These are phyloP conservation scores for Crucihimalaya himalaica DNA, from an alignment of 345 rosid genomes.

Conservation along the genomic window DNA sequence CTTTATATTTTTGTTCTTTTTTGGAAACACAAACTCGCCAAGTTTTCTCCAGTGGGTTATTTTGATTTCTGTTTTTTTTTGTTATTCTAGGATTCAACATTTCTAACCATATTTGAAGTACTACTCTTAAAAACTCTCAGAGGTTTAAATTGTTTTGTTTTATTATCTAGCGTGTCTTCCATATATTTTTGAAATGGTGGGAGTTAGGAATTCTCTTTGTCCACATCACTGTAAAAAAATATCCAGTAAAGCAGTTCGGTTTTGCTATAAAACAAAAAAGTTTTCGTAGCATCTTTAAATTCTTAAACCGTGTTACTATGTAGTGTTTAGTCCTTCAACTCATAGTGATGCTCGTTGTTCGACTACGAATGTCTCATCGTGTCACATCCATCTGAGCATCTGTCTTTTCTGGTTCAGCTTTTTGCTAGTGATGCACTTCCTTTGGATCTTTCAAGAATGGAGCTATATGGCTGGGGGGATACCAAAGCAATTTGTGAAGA, in stretches of 20 bases:
- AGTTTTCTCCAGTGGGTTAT: not conserved
- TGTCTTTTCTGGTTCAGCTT: constrained; percentile 47
- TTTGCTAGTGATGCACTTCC: constrained; percentile 30
- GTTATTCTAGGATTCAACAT: constrained; percentile 16
- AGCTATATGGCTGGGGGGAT: constrained; percentile 86
- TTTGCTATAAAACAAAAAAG: not conserved
- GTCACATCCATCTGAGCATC: not conserved
- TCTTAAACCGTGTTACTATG: not conserved
- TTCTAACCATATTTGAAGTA: not conserved
- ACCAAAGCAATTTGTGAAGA: constrained; percentile 39
- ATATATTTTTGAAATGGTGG: constrained; percentile 1
- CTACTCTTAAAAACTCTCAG: constrained; percentile 6
- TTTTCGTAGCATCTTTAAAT: not conserved
- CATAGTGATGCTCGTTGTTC: not conserved
- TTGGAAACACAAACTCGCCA: constrained; percentile 1
- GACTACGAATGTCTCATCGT: constrained; percentile 4
- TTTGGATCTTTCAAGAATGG: constrained; percentile 53
- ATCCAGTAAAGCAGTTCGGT: not conserved
- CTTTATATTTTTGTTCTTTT: not conserved
- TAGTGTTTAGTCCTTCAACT: not conserved
- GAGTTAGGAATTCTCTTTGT: not conserved
- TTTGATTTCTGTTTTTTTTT: not conserved
- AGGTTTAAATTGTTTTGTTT: not conserved
- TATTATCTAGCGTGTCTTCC: constrained; percentile 4
- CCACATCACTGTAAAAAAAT: not conserved